These are phyloP conservation scores for Neurospora pannonica DNA, from an alignment of 495 filamentous ascomycete species.

Conservation along the genomic window DNA sequence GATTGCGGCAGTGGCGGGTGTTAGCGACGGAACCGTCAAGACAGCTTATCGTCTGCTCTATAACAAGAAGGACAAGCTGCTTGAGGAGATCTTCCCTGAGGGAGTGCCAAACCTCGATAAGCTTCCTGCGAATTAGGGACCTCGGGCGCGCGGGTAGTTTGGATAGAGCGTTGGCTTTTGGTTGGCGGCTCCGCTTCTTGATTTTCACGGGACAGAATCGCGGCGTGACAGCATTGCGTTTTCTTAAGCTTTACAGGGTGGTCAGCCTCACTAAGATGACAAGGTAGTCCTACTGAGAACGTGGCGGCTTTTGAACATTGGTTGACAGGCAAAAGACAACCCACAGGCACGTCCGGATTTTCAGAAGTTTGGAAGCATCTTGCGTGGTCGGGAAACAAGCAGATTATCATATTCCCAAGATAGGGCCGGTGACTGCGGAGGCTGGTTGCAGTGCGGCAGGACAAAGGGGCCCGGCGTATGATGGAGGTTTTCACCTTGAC, in stretches of 20 bases:
- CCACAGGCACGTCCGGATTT: not conserved
- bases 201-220: not conserved
- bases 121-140: constrained; percentile 43
- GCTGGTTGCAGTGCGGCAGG: not conserved
- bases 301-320: not conserved
- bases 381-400: not conserved
- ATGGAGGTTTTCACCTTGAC: not conserved
- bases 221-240: not conserved
- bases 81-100: constrained; percentile 61
- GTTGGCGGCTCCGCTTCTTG: not conserved
- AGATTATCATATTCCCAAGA: not conserved
- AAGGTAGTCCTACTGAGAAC: not conserved
- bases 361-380: not conserved
- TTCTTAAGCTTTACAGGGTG: not conserved
- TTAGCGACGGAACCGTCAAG: constrained; percentile 92
- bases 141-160: not conserved
- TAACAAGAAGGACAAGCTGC: constrained; percentile 57
- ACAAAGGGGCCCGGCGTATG: not conserved
- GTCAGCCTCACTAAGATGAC: not conserved
- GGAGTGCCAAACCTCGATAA: constrained; percentile 59
- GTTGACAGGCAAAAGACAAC: not conserved
- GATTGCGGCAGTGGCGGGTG: constrained; percentile 69
- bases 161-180: not conserved
- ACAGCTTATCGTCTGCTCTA: constrained; percentile 88
- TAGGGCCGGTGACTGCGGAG: not conserved